Base-by-base conservation (phyloP, 2,329 filamentous ascomycete species). In the Ilyonectria mors-panacis region DNA sequence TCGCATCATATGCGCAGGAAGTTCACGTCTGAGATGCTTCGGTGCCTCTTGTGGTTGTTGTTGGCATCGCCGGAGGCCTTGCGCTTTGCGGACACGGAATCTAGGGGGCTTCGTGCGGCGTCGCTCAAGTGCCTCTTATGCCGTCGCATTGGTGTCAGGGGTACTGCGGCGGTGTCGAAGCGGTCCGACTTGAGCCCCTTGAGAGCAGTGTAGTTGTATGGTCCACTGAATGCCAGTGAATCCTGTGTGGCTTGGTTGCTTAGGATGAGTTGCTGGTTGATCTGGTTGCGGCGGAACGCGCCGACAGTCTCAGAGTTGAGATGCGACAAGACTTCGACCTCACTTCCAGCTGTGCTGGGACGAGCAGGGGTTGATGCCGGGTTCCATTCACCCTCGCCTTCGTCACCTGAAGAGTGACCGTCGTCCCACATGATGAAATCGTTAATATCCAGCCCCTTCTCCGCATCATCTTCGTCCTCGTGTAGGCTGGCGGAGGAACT, bases 351-450 rank as follows among this genome's bases (percentile, higher is more conserved):
- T 39, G 85, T 86, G n/a, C 80, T 81, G 30, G 84, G 84, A 21
- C 87, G 85, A 3, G 80, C 80, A 1, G 87, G 87, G 1, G 87
- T 89, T 19, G 87, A 85, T 1, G 85, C 82, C 17, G 85, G 81
- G 44, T 87, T 85, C 73, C 82, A 82, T 47, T 87, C 81, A 45
- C 85, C 84, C 37, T 87, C 85, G 23, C 81, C 85, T 71, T 90
- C 88, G 9, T 92, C 91, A 12, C 88, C 88, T 6, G 88, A 89
- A 1, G 87, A 87, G 5, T 86, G 85, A 21, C 84, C 84, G 21
- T 88, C 86, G 19, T 89, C 87, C 78, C 92, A 92, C 58, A 90
- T 87, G 71, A 95, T 89, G 68, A 95, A 93, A 76, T 95, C 92
- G 58, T 92, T 89, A 12, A 94, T 85, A 68, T 91, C 88, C 17